A percentile compares a stretch with the other conserved stretches of the same genome.
These are phyloP conservation scores for Trichophyton schoenleinii DNA, from an alignment of 2,329 filamentous ascomycete genomes.

Conservation along the genomic window DNA sequence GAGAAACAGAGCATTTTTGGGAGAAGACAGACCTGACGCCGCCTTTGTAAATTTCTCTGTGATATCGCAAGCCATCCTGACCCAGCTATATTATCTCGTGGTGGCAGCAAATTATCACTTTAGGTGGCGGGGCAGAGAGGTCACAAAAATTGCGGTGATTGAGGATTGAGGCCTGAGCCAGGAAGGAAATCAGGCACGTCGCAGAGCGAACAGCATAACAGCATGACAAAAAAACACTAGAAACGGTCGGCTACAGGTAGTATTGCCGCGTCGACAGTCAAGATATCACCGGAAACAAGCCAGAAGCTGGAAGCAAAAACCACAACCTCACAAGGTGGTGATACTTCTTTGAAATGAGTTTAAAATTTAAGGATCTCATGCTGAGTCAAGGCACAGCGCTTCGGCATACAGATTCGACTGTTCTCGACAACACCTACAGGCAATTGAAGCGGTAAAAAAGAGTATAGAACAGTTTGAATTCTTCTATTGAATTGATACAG, in stretches of 20 bases:
- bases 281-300: not conserved
- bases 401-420: not conserved
- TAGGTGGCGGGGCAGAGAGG: not conserved
- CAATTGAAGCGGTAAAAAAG: not conserved
- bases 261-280: not conserved
- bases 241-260: not conserved
- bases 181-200: not conserved
- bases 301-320: not conserved
- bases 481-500: not conserved
- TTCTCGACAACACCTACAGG: not conserved
- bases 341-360: not conserved
- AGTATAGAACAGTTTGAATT: not conserved
- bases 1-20: constrained; percentile 1
- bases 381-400: not conserved
- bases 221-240: not conserved
- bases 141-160: not conserved
- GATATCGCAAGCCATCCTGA: constrained; percentile 38
- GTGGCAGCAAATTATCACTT: not conserved
- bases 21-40: constrained; percentile 33
- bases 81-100: constrained; percentile 13
- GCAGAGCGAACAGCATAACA: not conserved
- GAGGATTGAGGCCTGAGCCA: not conserved
- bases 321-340: not conserved
- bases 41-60: constrained; percentile 44
- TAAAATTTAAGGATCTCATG: not conserved